Evolutionary conservation across 805 yeast species (phyloP).

Genomic region (Metschnikowia drakensbergensis): DNA sequence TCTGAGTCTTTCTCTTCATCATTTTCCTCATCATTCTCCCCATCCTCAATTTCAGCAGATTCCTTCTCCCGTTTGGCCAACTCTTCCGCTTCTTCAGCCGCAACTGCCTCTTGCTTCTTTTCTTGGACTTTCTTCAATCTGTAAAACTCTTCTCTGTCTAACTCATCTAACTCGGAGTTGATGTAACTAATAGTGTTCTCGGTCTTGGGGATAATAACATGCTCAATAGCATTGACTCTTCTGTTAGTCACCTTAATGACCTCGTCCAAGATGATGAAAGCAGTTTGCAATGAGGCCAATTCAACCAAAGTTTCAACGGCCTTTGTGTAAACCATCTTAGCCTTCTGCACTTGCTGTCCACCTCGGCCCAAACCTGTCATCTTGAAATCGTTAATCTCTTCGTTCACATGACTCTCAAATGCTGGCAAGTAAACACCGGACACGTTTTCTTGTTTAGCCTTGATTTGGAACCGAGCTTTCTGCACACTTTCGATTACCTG

Average conservation of each 20-base stretch:
- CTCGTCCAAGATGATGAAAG: conserved; percentile 93
- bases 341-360: conserved; percentile 96
- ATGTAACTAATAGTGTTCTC: conserved; percentile 90
- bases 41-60: conserved; percentile 16
- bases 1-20: conserved; percentile 7
- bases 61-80: conserved; percentile 18
- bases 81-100: conserved; percentile 57
- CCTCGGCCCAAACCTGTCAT: conserved; percentile 97
- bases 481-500: conserved; percentile 95
- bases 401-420: conserved; percentile 80
- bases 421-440: conserved; percentile 94
- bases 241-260: conserved; percentile 97
- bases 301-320: conserved; percentile 98
- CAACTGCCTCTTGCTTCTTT: conserved; percentile 80
- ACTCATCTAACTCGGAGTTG: conserved; percentile 93
- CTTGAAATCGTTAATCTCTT: conserved; percentile 86
- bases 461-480: conserved; percentile 83
- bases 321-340: conserved; percentile 86
- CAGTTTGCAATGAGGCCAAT: conserved; percentile 93
- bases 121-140: conserved; percentile 94
- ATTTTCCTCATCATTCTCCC: conserved; percentile 20
- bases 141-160: conserved; percentile 97
- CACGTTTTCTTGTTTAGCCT: conserved; percentile 92
- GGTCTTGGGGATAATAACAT: conserved; percentile 95
- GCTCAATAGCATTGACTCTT: conserved; percentile 98